phyloP scores from a whole-genome alignment of 1,139 yeast species.

The Williopsis jadinii region DNA sequence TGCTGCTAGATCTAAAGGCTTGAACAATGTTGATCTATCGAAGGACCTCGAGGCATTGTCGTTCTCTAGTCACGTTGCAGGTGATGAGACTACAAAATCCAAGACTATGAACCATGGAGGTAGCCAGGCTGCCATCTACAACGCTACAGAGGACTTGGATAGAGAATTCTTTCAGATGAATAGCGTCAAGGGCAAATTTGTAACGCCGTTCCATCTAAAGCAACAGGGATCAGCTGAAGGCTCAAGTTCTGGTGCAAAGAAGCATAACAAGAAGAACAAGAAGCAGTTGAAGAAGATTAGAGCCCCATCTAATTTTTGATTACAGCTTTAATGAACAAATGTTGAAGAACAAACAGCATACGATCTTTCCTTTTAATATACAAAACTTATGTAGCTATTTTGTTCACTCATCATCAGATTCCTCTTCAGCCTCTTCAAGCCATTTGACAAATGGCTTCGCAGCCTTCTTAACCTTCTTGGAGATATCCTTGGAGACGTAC shows the following conservation, averaged over 20 bases:
- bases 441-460: constrained; percentile 93
- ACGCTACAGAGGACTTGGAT: constrained; percentile 76
- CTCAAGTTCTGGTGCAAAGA: constrained; percentile 38
- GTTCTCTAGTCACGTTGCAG: constrained; percentile 69
- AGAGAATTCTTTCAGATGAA: constrained; percentile 74
- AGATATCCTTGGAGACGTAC: constrained; percentile 85
- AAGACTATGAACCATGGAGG: constrained; percentile 59
- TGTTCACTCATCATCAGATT: constrained; percentile 37
- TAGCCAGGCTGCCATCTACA: constrained; percentile 69
- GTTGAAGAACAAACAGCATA: no score
- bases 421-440: constrained; percentile 92
- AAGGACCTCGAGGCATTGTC: constrained; percentile 65
- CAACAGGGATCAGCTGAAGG: constrained; percentile 11
- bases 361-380: not conserved
- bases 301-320: constrained; percentile 7
- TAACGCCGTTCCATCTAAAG: constrained; percentile 67
- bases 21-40: constrained; percentile 52
- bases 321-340: not conserved
- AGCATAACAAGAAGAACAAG: constrained; percentile 74
- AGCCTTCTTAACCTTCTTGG: constrained; percentile 92
- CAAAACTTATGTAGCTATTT: not conserved
- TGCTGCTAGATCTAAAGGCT: constrained; percentile 52
- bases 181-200: constrained; percentile 53
- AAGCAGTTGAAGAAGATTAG: constrained; percentile 31
- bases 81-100: constrained; percentile 34